Conservation (phyloP, 2,329 filamentous ascomycete species). For the Simplicillium aogashimaense region DNA sequence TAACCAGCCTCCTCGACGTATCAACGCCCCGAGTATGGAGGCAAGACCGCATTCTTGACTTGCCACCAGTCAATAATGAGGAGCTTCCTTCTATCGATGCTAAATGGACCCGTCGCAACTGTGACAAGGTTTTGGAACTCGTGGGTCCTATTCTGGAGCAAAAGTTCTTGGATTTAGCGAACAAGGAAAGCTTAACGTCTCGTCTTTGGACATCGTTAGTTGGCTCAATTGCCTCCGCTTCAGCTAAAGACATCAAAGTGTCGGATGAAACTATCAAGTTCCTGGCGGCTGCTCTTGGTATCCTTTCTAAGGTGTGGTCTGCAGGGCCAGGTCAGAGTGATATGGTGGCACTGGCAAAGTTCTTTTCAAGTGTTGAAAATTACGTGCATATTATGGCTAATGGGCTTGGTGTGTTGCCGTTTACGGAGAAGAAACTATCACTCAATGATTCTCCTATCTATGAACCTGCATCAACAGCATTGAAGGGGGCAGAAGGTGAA, state of each 20-base stretch:
- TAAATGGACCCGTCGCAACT: slow-evolving; percentile 75
- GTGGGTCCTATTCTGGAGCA: slow-evolving; percentile 50
- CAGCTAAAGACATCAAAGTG: slow-evolving; percentile 80
- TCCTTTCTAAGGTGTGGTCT: slow-evolving; percentile 61
- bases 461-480: slow-evolving; percentile 56
- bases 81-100: slow-evolving; percentile 78
- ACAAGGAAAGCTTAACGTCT: slow-evolving; percentile 41
- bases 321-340: slow-evolving; percentile 27
- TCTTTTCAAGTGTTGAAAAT: slow-evolving; percentile 42
- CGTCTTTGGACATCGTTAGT: slow-evolving; percentile 54
- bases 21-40: slow-evolving; percentile 57
- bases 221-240: slow-evolving; percentile 54
- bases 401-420: slow-evolving; percentile 47
- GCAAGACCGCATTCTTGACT: slow-evolving; percentile 58
- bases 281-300: slow-evolving; percentile 59
- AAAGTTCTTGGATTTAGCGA: slow-evolving; percentile 52
- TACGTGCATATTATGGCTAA: slow-evolving; percentile 39
- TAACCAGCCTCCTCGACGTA: slow-evolving; percentile 59
- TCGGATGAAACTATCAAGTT: slow-evolving; percentile 75
- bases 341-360: slow-evolving; percentile 33
- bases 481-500: slow-evolving; percentile 44
- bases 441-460: slow-evolving; percentile 45
- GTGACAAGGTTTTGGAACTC: slow-evolving; percentile 52
- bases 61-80: slow-evolving; percentile 47
- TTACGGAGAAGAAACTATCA: slow-evolving; percentile 50